These are phyloP conservation scores for Ramularia endophylla DNA, from an alignment of 2,329 filamentous ascomycete genomes.

Conservation along the genomic window DNA sequence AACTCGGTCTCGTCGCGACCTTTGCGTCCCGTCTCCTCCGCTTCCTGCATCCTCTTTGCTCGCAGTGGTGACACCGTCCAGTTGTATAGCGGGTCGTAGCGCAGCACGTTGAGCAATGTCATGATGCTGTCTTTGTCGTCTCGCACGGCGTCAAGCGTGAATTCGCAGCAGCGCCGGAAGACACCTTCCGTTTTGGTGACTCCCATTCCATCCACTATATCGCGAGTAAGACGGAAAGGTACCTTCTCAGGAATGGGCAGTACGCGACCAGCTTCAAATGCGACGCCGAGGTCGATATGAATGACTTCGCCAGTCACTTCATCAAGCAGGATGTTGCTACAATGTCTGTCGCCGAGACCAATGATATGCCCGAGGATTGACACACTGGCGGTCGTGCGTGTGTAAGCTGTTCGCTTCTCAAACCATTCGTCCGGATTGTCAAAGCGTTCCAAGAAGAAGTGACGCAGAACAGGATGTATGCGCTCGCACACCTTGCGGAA, in stretches of 20 bases:
- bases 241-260: constrained; percentile 92
- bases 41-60: constrained; percentile 62
- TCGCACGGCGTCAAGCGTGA: constrained; percentile 89
- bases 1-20: constrained; percentile 31
- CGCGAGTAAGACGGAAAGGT: constrained; percentile 87
- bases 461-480: constrained; percentile 90
- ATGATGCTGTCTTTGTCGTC: constrained; percentile 96
- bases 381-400: constrained; percentile 85
- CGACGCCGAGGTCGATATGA: constrained; percentile 94
- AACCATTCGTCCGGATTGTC: constrained; percentile 97
- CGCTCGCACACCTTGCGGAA: constrained; percentile 73
- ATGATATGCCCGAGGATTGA: constrained; percentile 87
- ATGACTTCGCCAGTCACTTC: constrained; percentile 86
- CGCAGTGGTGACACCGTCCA: constrained; percentile 79
- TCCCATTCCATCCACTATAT: constrained; percentile 96
- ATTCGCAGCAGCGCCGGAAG: constrained; percentile 96
- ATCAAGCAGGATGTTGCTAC: constrained; percentile 94
- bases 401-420: constrained; percentile 79
- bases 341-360: constrained; percentile 88
- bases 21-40: constrained; percentile 47
- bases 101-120: constrained; percentile 93
- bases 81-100: constrained; percentile 95
- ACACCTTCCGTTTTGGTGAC: constrained; percentile 92
- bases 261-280: constrained; percentile 95
- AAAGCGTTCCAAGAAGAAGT: constrained; percentile 96